phyloP scores from a whole-genome alignment of 352 stramenopile genomes.

The Phytophthora tubulina region DNA sequence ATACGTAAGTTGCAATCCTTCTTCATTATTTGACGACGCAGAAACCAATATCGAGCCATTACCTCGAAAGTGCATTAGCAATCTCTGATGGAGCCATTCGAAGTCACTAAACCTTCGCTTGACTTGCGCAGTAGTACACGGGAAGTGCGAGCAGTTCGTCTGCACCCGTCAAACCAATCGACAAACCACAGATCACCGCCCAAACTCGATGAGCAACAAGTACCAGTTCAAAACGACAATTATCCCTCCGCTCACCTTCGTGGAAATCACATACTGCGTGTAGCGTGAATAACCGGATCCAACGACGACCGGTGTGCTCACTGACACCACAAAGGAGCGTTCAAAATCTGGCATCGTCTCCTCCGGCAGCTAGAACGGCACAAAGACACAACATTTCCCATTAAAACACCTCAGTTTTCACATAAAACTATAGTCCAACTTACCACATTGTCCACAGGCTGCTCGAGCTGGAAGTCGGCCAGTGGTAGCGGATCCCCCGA shows the following conservation, averaged over 20 bases:
- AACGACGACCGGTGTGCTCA: slow-evolving; percentile 85
- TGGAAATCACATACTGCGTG: slow-evolving; percentile 91
- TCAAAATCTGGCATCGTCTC: slow-evolving; percentile 53
- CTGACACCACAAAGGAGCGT: slow-evolving; percentile 71
- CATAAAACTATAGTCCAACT: background rate
- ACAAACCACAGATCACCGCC: background rate
- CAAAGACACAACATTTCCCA: background rate
- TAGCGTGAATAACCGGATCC: slow-evolving; percentile 85
- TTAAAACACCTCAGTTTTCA: slow-evolving; percentile 1
- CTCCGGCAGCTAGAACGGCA: slow-evolving; percentile 59
- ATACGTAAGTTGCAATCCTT: background rate
- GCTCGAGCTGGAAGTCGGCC: slow-evolving; percentile 84
- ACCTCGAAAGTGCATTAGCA: slow-evolving; percentile 85
- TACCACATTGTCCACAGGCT: slow-evolving; percentile 84
- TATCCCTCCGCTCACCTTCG: slow-evolving; percentile 60
- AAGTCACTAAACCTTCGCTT: slow-evolving; percentile 92
- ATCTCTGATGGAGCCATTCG: slow-evolving; percentile 88
- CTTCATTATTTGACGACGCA: background rate
- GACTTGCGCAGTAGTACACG: slow-evolving; percentile 76
- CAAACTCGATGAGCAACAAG: background rate
- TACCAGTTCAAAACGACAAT: background rate
- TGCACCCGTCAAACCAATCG: slow-evolving; percentile 20
- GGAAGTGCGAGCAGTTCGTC: slow-evolving; percentile 77
- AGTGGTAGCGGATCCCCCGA: slow-evolving; percentile 72
- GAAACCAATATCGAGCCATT: background rate